Evolutionary conservation across 2,329 filamentous ascomycete species (phyloP).

Genomic region (Tolypocladium sp.): DNA sequence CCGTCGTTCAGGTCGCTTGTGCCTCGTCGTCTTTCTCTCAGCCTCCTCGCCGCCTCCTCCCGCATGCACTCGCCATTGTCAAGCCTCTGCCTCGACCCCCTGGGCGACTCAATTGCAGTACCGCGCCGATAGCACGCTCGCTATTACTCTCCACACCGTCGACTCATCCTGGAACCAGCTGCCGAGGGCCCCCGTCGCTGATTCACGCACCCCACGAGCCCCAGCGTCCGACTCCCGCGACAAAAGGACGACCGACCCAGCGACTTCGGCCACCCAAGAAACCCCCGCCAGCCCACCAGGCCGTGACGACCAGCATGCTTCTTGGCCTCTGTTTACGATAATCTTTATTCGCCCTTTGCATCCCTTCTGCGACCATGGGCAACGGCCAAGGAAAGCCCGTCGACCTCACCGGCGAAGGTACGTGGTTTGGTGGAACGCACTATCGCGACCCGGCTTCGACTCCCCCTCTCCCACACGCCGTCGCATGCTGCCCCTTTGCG

Average conservation of each 20-base stretch:
- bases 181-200: neutral
- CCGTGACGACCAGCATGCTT: slow-evolving; percentile 14
- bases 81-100: neutral
- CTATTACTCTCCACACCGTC: neutral
- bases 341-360: slow-evolving; percentile 13
- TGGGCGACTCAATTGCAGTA: neutral
- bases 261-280: neutral
- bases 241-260: neutral
- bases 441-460: neutral
- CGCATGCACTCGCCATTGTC: neutral
- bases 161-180: neutral
- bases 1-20: neutral
- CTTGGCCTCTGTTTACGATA: slow-evolving; percentile 12
- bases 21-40: too few species aligned
- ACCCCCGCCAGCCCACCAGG: slow-evolving; percentile 1
- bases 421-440: slow-evolving; percentile 5
- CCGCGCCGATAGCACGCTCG: neutral
- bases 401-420: slow-evolving; percentile 88
- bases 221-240: neutral
- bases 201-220: slow-evolving; percentile 1
- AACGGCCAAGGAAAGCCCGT: slow-evolving; percentile 93
- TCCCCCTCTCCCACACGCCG: too few species aligned
- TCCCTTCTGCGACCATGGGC: slow-evolving; percentile 63
- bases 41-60: neutral
- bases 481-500: too few species aligned